These are phyloP conservation scores for Schizochytrium sp. DNA, from an alignment of 108 stramenopile genomes.

Conservation along the genomic window DNA sequence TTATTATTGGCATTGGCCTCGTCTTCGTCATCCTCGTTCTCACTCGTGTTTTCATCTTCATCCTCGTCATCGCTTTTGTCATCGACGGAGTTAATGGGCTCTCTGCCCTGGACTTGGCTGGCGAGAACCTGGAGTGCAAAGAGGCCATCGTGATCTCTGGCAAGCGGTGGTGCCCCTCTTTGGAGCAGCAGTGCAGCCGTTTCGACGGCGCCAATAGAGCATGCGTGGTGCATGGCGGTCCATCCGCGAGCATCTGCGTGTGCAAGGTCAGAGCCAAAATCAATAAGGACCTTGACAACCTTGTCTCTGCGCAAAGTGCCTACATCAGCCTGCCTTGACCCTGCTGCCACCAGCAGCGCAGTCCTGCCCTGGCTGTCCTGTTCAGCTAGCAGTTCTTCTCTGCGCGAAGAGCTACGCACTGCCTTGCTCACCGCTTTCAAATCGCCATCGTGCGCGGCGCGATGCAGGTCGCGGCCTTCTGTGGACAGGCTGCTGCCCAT, in stretches of 20 bases:
- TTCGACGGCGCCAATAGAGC: conserved; percentile 57
- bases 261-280: conserved; percentile 2
- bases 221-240: conserved; percentile 45
- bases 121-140: conserved; percentile 13
- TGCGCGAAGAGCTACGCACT: background rate
- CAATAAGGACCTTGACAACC: conserved; percentile 2
- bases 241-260: conserved; percentile 30
- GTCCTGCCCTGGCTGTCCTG: conserved; percentile 3
- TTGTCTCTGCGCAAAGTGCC: conserved; percentile 58
- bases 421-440: background rate
- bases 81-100: conserved; percentile 33
- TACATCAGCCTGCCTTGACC: conserved; percentile 40
- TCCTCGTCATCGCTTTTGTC: background rate
- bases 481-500: conserved; percentile 32
- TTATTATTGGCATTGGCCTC: background rate
- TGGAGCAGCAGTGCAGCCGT: conserved; percentile 17
- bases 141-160: conserved; percentile 19
- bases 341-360: conserved; percentile 47
- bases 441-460: background rate
- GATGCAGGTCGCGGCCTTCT: conserved; percentile 36
- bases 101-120: conserved; percentile 26
- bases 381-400: background rate
- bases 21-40: background rate
- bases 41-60: background rate
- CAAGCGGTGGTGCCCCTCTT: background rate